Evolutionary conservation across 441 rosid genomes (phyloP).

Genomic region (Euphorbia schlechtendalii): DNA sequence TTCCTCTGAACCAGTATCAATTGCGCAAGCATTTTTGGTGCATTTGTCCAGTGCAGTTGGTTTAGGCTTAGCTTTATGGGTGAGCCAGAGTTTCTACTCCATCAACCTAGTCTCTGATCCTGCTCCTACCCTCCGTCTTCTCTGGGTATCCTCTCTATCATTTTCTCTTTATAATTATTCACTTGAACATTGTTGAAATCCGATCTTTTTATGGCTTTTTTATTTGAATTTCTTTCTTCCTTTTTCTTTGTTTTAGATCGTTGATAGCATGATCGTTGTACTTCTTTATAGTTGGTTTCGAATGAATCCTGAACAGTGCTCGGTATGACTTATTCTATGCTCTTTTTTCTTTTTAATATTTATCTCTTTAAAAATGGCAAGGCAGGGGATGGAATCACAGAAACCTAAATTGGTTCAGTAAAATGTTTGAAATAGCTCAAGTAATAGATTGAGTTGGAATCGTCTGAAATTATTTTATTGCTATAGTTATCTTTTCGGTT

Average conservation of each 20-base stretch:
- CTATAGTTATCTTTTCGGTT: background rate
- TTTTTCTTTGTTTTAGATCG: slow-evolving; percentile 23
- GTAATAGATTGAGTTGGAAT: background rate
- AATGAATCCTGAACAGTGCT: slow-evolving; percentile 41
- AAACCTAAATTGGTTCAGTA: too few relatives aligned
- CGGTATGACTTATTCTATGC: slow-evolving; percentile 33
- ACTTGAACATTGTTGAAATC: background rate
- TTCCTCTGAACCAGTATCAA: slow-evolving; percentile 20
- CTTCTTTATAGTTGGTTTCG: slow-evolving; percentile 54
- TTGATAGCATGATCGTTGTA: slow-evolving; percentile 32
- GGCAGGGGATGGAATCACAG: too few relatives aligned
- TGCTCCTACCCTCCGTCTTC: slow-evolving; percentile 38
- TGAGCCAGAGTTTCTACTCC: slow-evolving; percentile 28
- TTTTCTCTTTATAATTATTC: background rate
- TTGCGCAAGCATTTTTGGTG: slow-evolving; percentile 19
- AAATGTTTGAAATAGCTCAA: background rate
- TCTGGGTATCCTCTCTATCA: slow-evolving; percentile 32
- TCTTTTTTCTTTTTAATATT: slow-evolving; percentile 5
- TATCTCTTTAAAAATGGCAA: background rate
- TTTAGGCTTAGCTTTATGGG: slow-evolving; percentile 42
- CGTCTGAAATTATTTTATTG: background rate
- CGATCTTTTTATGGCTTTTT: background rate
- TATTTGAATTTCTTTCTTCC: background rate
- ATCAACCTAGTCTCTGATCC: slow-evolving; percentile 53
- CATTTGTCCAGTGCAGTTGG: slow-evolving; percentile 35